Evolutionary conservation across 129 eudicot genomes (phyloP).

Genomic region (Erigeron canadensis): DNA sequence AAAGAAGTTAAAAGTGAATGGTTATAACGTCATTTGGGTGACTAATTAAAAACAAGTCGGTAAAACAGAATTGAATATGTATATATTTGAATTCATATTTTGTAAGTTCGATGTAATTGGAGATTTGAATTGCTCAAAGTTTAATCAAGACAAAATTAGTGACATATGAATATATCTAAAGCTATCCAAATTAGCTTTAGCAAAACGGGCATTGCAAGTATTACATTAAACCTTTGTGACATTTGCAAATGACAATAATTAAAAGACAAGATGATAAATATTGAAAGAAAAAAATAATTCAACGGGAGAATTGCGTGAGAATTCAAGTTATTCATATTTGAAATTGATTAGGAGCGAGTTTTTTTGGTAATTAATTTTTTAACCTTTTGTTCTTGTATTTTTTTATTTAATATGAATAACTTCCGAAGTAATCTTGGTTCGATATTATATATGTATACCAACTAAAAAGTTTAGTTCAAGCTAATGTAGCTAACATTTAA

Average conservation of each 20-base stretch:
- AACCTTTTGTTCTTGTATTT: no score
- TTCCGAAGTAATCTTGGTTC: no score
- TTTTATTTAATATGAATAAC: no score
- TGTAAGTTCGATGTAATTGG: background rate
- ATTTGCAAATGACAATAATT: slow-evolving; percentile 24
- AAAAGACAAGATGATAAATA: slow-evolving; percentile 18
- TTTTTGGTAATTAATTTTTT: background rate
- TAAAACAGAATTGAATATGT: slow-evolving; percentile 9
- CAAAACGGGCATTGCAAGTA: background rate
- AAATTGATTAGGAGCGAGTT: slow-evolving; percentile 17
- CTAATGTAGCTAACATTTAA: no score
- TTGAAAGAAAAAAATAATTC: background rate
- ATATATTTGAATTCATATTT: slow-evolving; percentile 7
- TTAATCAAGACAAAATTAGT: slow-evolving; percentile 7
- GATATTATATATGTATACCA: no score
- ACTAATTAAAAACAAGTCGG: slow-evolving; percentile 17
- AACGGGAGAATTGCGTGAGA: background rate
- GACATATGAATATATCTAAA: background rate
- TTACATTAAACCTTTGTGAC: slow-evolving; percentile 6
- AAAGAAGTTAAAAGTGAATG: background rate
- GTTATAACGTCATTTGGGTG: slow-evolving; percentile 18
- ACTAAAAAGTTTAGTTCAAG: no score
- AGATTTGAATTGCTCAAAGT: slow-evolving; percentile 7
- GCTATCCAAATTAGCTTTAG: slow-evolving; percentile 1
- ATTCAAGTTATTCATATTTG: background rate